Base-by-base conservation (phyloP, 306 rosid species). In the Inga oerstediana region DNA sequence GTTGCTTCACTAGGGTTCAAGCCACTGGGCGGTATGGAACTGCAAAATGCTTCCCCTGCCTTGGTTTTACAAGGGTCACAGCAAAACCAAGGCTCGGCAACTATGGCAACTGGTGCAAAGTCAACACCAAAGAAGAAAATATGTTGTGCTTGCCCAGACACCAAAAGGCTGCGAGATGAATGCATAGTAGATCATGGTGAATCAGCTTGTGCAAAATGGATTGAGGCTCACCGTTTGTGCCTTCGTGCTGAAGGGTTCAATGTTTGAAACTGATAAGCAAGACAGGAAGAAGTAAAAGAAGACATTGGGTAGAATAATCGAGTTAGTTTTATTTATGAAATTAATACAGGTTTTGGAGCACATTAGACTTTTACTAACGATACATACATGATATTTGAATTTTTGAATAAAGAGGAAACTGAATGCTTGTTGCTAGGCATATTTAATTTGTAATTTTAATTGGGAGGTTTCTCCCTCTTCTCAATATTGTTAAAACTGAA, bases 101-200 rank as follows among this genome's bases (percentile, higher is more conserved):
- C 76, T 32, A 27, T 27, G 35, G 74, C 83, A 43, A 45, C 80
- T 35, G 66, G 30, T 43, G 54, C 80, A 30, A 93, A 92, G 32
- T 77, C 91, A 41, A 92, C 90, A 82, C 92, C 92, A 15, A 93
- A 95, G 91, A 95, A 91, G 83, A 77, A 80, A 81, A 92, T 93
- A 17, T 95, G 98, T 22, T 95, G 97, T 84, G 98, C 95, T 66
- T 95, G 98, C 84, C 98, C 95, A 0, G 98, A 92, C 24, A 85
- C 90, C 34, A 93, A 92, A 83, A 92, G 72, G 89, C 80, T 93
- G 62, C 84, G 98, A 68, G 99, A 93, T 82, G 97, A 96, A 76
- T 96, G 99, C 85, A 89, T 96, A 30, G 97, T 92, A n/a, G 92
- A 93, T 86, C 93, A 93, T 41, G 99, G 98, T 45, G 94, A 96